phyloP scores from a whole-genome alignment of 2,329 filamentous ascomycete species.

The Aspergillus spinulosporus region DNA sequence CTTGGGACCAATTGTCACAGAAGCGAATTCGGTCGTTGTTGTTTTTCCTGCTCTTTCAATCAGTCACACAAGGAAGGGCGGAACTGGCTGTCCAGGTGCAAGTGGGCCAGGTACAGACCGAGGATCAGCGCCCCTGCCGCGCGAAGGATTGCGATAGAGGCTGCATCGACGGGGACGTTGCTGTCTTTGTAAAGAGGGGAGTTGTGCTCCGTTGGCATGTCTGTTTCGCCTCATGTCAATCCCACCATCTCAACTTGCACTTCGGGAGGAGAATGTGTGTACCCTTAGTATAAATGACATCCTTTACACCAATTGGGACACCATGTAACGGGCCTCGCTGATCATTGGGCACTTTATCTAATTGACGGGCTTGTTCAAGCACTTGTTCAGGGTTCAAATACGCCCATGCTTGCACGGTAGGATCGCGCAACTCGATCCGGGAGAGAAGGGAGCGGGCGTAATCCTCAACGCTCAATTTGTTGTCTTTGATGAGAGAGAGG shows the following conservation, averaged over 20 bases:
- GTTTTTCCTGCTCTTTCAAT: constrained; percentile 13
- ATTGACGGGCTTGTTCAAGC: constrained; percentile 46
- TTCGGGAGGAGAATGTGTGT: neutral
- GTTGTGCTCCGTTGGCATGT: constrained; percentile 16
- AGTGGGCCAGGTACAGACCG: constrained; percentile 22
- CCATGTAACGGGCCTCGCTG: constrained; percentile 59
- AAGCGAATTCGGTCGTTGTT: constrained; percentile 19
- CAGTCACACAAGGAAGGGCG: neutral
- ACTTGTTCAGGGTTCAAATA: constrained; percentile 51
- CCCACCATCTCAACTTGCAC: neutral
- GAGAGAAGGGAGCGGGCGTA: constrained; percentile 52
- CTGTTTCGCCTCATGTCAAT: neutral
- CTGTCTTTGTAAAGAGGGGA: constrained; percentile 13
- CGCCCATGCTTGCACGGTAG: constrained; percentile 53
- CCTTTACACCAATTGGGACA: constrained; percentile 60
- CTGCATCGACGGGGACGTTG: constrained; percentile 2
- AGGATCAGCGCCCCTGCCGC: constrained; percentile 15
- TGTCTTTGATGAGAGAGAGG: constrained; percentile 15
- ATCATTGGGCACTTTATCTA: constrained; percentile 52
- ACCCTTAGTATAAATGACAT: constrained; percentile 60
- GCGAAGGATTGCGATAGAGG: constrained; percentile 5
- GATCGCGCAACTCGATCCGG: constrained; percentile 49
- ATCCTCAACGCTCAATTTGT: constrained; percentile 50
- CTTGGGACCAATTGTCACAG: constrained; percentile 20
- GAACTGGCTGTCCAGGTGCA: neutral